Percentiles rank a stretch among this genome's conserved stretches.
phyloP scores from a whole-genome alignment of 2,329 filamentous ascomycete species.

The Amauroascus verrucosus region DNA sequence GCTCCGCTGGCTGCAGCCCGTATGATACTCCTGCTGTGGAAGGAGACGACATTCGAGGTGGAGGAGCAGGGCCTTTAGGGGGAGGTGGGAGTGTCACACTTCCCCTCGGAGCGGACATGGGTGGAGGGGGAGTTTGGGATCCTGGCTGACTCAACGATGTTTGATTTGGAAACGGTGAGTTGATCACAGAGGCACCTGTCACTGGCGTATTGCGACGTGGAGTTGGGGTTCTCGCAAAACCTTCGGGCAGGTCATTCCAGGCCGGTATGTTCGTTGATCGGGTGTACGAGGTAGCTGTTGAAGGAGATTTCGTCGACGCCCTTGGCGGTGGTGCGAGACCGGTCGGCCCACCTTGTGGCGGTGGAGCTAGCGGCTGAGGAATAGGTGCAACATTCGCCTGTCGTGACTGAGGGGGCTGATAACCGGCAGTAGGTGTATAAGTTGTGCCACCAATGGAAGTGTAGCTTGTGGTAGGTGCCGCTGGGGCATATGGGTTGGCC shows the following conservation, averaged over 20 bases:
- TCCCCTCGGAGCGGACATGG: constrained; percentile 42
- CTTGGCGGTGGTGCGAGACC: constrained; percentile 52
- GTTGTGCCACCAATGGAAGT: constrained; percentile 25
- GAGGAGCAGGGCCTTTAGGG: constrained; percentile 37
- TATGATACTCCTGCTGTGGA: constrained; percentile 23
- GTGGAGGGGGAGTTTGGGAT: constrained; percentile 25
- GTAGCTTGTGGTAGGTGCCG: constrained; percentile 24
- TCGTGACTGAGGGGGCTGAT: constrained; percentile 46
- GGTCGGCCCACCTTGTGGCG: constrained; percentile 36
- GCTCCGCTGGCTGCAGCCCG: constrained; percentile 38
- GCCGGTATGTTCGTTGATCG: constrained; percentile 61
- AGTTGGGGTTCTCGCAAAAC: constrained; percentile 60
- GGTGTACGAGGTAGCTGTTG: constrained; percentile 49
- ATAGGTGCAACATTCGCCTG: constrained; percentile 24
- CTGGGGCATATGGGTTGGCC: constrained; percentile 20
- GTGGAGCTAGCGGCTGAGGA: constrained; percentile 37
- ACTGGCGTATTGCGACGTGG: constrained; percentile 65
- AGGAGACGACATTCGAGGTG: constrained; percentile 66
- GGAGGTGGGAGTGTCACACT: constrained; percentile 15
- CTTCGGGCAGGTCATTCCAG: constrained; percentile 93
- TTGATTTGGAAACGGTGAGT: constrained; percentile 65
- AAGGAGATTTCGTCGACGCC: constrained; percentile 56
- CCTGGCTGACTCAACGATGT: constrained; percentile 34
- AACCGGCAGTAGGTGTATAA: constrained; percentile 39
- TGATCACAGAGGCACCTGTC: constrained; percentile 49